Percentiles rank a stretch among this genome's conserved stretches.
phyloP scores from a whole-genome alignment of 1,284 basidiomycete genomes.

The Taiwanofungus camphoratus region DNA sequence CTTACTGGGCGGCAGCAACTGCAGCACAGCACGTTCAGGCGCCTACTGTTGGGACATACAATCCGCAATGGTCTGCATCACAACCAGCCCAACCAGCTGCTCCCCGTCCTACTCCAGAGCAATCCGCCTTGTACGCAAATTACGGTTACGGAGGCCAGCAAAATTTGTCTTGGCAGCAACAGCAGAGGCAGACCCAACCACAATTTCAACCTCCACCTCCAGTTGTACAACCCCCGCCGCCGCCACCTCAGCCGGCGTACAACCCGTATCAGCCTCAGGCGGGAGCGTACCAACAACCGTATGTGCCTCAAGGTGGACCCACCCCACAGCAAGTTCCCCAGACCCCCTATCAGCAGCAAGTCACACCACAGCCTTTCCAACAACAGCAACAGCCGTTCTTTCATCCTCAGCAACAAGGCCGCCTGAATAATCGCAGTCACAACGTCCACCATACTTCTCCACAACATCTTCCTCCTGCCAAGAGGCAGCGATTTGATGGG shows the following conservation, averaged over 20 bases:
- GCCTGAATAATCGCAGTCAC: constrained; percentile 37
- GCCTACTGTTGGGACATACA: constrained; percentile 43
- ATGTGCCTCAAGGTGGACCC: constrained; percentile 54
- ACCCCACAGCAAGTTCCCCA: constrained; percentile 35
- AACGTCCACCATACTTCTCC: constrained; percentile 57
- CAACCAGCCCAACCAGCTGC: constrained; percentile 40
- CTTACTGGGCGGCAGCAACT: constrained; percentile 65
- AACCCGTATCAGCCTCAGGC: constrained; percentile 74
- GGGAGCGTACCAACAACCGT: constrained; percentile 56
- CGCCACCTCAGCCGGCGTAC: constrained; percentile 51
- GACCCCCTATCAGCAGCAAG: constrained; percentile 26
- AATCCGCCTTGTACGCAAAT: constrained; percentile 76
- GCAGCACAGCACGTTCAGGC: constrained; percentile 43
- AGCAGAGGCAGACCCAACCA: constrained; percentile 51
- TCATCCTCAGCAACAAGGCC: constrained; percentile 40
- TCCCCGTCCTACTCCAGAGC: constrained; percentile 59
- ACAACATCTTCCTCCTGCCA: constrained; percentile 72
- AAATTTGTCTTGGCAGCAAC: constrained; percentile 54
- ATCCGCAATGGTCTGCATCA: constrained; percentile 58
- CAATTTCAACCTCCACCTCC: constrained; percentile 42
- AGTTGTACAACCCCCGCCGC: constrained; percentile 40
- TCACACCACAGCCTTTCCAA: constrained; percentile 23
- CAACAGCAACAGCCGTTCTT: constrained; percentile 26
- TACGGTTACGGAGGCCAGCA: constrained; percentile 70
- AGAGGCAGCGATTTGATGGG: constrained; percentile 80